A percentile compares a stretch with the other conserved stretches of the same genome.
Conservation (phyloP, 2,329 filamentous ascomycete species). For the Fusarium poae region DNA sequence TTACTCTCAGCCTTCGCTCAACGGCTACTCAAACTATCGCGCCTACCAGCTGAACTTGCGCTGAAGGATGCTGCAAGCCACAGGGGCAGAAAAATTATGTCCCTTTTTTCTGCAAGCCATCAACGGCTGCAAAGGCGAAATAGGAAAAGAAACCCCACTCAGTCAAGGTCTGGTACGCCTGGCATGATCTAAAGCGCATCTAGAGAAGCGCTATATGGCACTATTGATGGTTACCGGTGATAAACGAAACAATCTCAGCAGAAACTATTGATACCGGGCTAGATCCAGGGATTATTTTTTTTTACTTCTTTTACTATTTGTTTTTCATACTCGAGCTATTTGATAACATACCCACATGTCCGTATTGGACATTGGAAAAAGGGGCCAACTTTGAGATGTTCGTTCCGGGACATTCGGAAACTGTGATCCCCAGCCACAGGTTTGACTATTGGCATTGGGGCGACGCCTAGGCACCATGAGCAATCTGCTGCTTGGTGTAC, state of each 20-base stretch:
- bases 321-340: background rate
- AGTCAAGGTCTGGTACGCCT: constrained; percentile 4
- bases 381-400: constrained; percentile 15
- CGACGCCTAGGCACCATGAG: constrained; percentile 21
- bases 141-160: constrained; percentile 13
- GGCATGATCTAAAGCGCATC: constrained; percentile 15
- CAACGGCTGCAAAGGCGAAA: constrained; percentile 16
- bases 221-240: constrained; percentile 37
- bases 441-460: constrained; percentile 31
- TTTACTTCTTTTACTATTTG: background rate
- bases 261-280: constrained; percentile 37
- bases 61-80: constrained; percentile 24
- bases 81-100: constrained; percentile 25
- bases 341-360: background rate
- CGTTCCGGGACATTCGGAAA: constrained; percentile 18
- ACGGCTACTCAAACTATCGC: constrained; percentile 12
- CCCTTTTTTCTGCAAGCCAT: constrained; percentile 2
- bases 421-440: constrained; percentile 22
- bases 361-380: background rate
- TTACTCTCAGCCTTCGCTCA: constrained; percentile 12
- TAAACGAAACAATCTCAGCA: constrained; percentile 44
- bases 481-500: constrained; percentile 26
- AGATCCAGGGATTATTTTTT: constrained; percentile 24
- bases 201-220: constrained; percentile 20
- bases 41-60: constrained; percentile 3